Evolutionary conservation across 2,329 filamentous ascomycete species (phyloP).

Genomic region (Claviceps africana): DNA sequence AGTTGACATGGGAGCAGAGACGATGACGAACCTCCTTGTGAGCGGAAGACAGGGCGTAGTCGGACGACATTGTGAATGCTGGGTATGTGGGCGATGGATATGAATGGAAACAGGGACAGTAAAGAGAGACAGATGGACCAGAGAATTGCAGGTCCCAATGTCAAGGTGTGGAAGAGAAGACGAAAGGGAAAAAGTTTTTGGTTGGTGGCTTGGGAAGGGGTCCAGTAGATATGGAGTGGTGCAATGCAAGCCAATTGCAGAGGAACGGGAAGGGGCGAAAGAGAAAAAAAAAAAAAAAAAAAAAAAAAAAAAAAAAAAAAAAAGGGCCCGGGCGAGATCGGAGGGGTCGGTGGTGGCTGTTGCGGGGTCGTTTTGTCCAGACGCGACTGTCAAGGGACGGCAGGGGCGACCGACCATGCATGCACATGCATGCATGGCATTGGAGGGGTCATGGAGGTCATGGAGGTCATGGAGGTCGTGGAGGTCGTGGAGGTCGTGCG

Average conservation of each 20-base stretch:
- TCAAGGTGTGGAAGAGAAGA: not conserved
- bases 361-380: not conserved
- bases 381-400: not conserved
- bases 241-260: constrained; percentile 1
- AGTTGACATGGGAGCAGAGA: constrained; percentile 7
- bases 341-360: not conserved
- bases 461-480: not conserved
- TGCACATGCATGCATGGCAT: too few relatives aligned
- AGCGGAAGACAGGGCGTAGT: constrained; percentile 38
- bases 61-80: constrained; percentile 25
- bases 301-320: not conserved
- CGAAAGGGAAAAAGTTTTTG: not conserved
- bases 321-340: constrained; percentile 1
- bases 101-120: not conserved
- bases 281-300: not conserved
- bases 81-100: constrained; percentile 3
- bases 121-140: not conserved
- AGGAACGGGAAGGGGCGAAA: too few relatives aligned
- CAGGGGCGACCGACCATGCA: constrained; percentile 1
- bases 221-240: not conserved
- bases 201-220: not conserved
- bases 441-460: not conserved
- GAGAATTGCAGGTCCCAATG: not conserved
- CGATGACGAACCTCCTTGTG: constrained; percentile 38
- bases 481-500: not conserved